Conservation (phyloP, 2,329 filamentous ascomycete species). For the Epichloe coenophiala region DNA sequence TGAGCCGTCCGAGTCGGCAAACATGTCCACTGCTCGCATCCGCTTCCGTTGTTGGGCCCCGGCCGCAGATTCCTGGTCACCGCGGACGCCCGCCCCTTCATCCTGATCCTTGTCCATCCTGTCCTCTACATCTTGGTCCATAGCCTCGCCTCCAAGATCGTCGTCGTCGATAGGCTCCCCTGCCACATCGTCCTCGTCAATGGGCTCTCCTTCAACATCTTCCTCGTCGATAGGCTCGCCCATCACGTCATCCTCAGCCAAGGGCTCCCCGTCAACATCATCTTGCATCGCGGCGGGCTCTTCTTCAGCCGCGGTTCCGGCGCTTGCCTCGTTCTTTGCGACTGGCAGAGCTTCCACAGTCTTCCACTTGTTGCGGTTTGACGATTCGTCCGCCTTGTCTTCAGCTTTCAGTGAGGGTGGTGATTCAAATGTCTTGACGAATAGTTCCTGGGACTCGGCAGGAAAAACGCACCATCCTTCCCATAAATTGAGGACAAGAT, state of each 20-base stretch:
- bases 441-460: conserved; percentile 56
- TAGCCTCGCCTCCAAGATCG: conserved; percentile 25
- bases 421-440: conserved; percentile 57
- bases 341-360: conserved; percentile 26
- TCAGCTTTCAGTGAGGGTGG: conserved; percentile 36
- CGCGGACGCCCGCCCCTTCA: conserved; percentile 20
- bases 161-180: conserved; percentile 31
- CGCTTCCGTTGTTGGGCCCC: conserved; percentile 37
- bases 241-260: conserved; percentile 30
- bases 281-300: conserved; percentile 18
- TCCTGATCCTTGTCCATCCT: conserved; percentile 24
- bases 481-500: conserved; percentile 56
- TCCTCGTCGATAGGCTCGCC: conserved; percentile 33
- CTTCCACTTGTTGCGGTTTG: conserved; percentile 35
- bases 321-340: conserved; percentile 6
- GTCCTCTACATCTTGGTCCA: conserved; percentile 23
- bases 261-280: conserved; percentile 24
- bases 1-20: conserved; percentile 57
- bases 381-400: conserved; percentile 13
- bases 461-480: conserved; percentile 62
- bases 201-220: conserved; percentile 32
- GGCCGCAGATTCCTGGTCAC: conserved; percentile 21
- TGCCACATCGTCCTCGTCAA: conserved; percentile 27
- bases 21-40: conserved; percentile 75
- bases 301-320: conserved; percentile 4